Conservation (phyloP, 768 basidiomycete species). For the Lentinula raphanica region DNA sequence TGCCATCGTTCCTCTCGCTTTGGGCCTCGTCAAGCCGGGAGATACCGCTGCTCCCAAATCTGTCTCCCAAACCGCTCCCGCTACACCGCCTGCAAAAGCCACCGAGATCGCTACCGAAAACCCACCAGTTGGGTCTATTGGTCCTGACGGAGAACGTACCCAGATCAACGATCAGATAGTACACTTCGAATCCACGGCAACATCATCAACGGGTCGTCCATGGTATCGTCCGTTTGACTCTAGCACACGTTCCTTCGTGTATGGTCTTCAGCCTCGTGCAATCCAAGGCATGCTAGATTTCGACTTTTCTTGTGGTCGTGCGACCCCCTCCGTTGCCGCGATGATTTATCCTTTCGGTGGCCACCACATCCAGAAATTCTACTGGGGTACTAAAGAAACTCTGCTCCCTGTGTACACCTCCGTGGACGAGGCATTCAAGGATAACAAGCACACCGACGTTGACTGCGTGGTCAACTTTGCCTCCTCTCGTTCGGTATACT, state of each 20-base stretch:
- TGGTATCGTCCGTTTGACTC: constrained; percentile 90
- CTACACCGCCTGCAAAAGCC: constrained; percentile 36
- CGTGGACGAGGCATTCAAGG: constrained; percentile 3
- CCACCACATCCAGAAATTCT: constrained; percentile 99
- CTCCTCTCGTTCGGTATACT: constrained; percentile 88
- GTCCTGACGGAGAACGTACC: constrained; percentile 39
- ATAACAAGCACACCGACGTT: constrained; percentile 86
- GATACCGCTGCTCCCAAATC: constrained; percentile 27
- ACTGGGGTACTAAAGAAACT: constrained; percentile 99
- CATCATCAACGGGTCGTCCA: constrained; percentile 44
- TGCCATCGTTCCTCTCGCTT: constrained; percentile 96
- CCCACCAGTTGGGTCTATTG: constrained; percentile 15
- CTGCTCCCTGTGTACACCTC: constrained; percentile 96
- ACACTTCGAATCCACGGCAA: constrained; percentile 60
- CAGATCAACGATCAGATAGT: constrained; percentile 89
- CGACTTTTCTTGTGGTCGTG: constrained; percentile 94
- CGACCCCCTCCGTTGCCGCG: constrained; percentile 88
- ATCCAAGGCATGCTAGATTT: constrained; percentile 98
- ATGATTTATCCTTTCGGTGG: constrained; percentile 99
- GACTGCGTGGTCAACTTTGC: constrained; percentile 99
- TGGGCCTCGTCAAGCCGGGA: constrained; percentile 61
- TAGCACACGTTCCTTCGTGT: constrained; percentile 93
- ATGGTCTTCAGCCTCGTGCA: constrained; percentile 97
- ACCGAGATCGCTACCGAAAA: constrained; percentile 33
- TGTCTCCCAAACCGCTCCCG: constrained; percentile 38